Evolutionary conservation across 2,329 filamentous ascomycete genomes (phyloP).

Genomic region (Cladorrhinum sp.): DNA sequence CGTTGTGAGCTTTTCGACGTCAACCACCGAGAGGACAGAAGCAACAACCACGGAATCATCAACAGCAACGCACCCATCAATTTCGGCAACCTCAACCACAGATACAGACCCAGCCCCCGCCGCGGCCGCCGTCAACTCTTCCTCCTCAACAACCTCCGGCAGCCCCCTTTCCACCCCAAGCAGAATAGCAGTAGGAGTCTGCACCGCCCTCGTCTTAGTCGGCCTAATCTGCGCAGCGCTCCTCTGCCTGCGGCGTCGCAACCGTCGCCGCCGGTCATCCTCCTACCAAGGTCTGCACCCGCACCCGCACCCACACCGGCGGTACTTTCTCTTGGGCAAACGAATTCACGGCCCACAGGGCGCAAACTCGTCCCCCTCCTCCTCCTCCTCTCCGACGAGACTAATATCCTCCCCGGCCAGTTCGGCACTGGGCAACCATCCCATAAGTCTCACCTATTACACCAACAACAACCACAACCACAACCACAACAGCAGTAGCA

Average conservation of each 20-base stretch:
- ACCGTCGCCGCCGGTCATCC: slow-evolving; percentile 19
- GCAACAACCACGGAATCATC: neutral
- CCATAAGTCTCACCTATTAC: slow-evolving; percentile 14
- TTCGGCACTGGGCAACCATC: slow-evolving; percentile 30
- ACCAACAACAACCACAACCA: neutral
- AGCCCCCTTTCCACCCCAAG: slow-evolving; percentile 37
- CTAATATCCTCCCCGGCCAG: slow-evolving; percentile 37
- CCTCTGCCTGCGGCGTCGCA: slow-evolving; percentile 37
- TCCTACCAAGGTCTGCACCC: slow-evolving; percentile 24
- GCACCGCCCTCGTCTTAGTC: slow-evolving; percentile 39
- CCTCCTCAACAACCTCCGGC: slow-evolving; percentile 26
- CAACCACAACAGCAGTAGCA: no score
- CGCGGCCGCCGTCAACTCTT: neutral
- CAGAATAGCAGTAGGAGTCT: slow-evolving; percentile 46
- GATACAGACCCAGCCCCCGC: neutral
- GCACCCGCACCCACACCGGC: slow-evolving; percentile 4
- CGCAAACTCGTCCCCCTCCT: no score
- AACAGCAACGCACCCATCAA: neutral
- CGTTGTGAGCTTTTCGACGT: neutral
- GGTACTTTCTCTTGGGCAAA: neutral
- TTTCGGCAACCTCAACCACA: neutral
- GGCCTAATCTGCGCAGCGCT: slow-evolving; percentile 37
- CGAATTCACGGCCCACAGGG: no score
- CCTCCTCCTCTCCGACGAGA: slow-evolving; percentile 38
- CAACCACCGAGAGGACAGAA: neutral